Base-by-base conservation (phyloP, 768 basidiomycete genomes). In the Hygrocybe punicea region DNA sequence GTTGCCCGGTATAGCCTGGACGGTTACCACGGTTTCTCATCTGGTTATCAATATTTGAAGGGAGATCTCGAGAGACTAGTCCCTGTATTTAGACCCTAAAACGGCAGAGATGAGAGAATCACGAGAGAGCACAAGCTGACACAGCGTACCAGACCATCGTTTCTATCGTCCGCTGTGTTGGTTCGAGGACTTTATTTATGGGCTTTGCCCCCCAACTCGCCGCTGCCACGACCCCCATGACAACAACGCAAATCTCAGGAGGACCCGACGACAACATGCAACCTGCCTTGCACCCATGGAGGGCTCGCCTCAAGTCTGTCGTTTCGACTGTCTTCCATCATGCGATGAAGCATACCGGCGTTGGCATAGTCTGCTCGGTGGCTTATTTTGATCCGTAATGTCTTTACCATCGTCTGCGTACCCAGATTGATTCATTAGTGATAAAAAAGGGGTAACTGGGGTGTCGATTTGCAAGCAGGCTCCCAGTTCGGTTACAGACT, bases 351-450 rank as follows among this genome's bases (percentile, higher is more conserved):
- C 89, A 91, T 67, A 81, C 83, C 2, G 93, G 93, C 4, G 85
- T 91, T 45, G 93, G 93, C n/a, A 75, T 93, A 47, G 83, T 95
- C 23, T 92, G 91, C 60, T 82, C 89, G 8, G 91, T 94, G 8
- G 93, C 92, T 1, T 95, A 94, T 70, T 90, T 91, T 65, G 90
- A 92, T 65, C 91, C 90, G 85, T 91, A 63, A 67, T 87, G 77
- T 23, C n/a, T 34, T 53, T n/a, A 53, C 45, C 6, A n/a, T 25
- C 52, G 21, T 24, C 36, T 16, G n/a, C 11, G 13, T 21, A 17
- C 13, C 9, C 16, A 34, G n/a, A 33, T 7, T 51, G 19, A 54
- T 34, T 39, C 24, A 35, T 51, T 34, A 33, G 23, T 13, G 34
- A 35, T 35, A 44, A 48, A 49, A 14, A 49, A 87, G 86, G 17